A percentile compares a stretch with the other conserved stretches of the same genome.
Evolutionary conservation across 1,284 basidiomycete species (phyloP).

Genomic region (Cutaneotrichosporon sp.): DNA sequence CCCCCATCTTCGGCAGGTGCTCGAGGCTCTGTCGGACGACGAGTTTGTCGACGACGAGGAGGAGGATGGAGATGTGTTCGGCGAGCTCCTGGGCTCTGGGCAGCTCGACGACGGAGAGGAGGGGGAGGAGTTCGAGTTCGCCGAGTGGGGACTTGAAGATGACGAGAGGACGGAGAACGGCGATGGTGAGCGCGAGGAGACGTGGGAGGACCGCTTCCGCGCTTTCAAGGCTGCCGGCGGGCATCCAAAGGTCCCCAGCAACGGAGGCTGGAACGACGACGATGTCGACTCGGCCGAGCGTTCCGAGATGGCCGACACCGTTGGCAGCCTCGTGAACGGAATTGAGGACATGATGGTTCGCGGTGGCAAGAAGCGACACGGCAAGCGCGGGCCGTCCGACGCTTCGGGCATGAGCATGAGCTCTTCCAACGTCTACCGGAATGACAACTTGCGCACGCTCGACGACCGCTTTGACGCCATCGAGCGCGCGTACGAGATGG

Average conservation of each 20-base stretch:
- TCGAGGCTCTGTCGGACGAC: conserved; percentile 95
- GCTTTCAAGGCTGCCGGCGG: conserved; percentile 62
- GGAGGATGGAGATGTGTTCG: conserved; percentile 57
- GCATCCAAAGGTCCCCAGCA: conserved; percentile 41
- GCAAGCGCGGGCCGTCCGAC: conserved; percentile 65
- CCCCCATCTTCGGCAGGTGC: conserved; percentile 84
- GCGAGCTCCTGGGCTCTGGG: conserved; percentile 56
- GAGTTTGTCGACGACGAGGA: conserved; percentile 77
- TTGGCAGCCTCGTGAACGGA: conserved; percentile 67
- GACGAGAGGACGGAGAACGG: conserved; percentile 47
- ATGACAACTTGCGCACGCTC: conserved; percentile 78
- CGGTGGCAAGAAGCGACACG: conserved; percentile 72
- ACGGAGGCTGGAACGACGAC: conserved; percentile 25
- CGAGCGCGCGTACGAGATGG: conserved; percentile 71
- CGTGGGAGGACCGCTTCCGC: conserved; percentile 75
- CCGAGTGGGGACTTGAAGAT: conserved; percentile 57
- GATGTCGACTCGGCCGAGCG: conserved; percentile 44
- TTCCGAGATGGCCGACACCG: conserved; percentile 78
- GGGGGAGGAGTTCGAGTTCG: conserved; percentile 64
- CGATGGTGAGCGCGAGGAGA: conserved; percentile 30
- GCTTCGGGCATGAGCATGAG: conserved; percentile 95
- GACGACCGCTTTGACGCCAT: conserved; percentile 92
- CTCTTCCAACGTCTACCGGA: conserved; percentile 92
- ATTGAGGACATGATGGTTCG: conserved; percentile 62
- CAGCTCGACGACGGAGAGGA: conserved; percentile 58